Evolutionary conservation across 345 rosid genomes (phyloP).

Genomic region (Eucalyptus urophylla): DNA sequence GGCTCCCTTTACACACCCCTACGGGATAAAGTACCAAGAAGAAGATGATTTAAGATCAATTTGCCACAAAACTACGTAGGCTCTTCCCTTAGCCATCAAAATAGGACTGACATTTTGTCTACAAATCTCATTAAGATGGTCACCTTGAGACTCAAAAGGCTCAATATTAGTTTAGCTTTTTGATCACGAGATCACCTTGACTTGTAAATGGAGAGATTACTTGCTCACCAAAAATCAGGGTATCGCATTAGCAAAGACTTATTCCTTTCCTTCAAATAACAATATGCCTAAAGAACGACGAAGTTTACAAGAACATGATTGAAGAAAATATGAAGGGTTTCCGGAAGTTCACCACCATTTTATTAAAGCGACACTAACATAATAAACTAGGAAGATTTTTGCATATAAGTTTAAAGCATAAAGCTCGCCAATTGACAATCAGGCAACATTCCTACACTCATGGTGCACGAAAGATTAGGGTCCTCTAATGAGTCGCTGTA

Average conservation of each 20-base stretch:
- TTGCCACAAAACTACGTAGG: no score
- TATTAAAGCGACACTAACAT: neutral
- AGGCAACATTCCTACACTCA: neutral
- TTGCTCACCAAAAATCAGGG: neutral
- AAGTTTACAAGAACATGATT: neutral
- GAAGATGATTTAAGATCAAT: no score
- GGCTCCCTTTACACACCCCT: fast-evolving
- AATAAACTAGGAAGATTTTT: neutral
- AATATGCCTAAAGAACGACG: neutral
- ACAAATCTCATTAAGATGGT: no score
- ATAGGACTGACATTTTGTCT: no score
- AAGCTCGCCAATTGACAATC: neutral
- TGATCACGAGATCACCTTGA: neutral
- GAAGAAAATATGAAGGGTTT: no score
- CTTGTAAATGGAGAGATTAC: neutral
- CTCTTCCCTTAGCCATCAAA: no score
- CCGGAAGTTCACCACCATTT: no score
- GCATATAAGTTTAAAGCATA: neutral
- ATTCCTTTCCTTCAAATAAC: neutral
- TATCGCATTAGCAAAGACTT: neutral
- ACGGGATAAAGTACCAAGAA: no score
- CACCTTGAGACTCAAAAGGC: no score
- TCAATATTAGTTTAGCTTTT: neutral
- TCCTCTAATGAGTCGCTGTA: no score
- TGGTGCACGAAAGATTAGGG: neutral